Percentiles rank a stretch among this genome's conserved stretches.
Conservation (phyloP, 2,329 filamentous ascomycete species). For the Xenoacremonium recifei region DNA sequence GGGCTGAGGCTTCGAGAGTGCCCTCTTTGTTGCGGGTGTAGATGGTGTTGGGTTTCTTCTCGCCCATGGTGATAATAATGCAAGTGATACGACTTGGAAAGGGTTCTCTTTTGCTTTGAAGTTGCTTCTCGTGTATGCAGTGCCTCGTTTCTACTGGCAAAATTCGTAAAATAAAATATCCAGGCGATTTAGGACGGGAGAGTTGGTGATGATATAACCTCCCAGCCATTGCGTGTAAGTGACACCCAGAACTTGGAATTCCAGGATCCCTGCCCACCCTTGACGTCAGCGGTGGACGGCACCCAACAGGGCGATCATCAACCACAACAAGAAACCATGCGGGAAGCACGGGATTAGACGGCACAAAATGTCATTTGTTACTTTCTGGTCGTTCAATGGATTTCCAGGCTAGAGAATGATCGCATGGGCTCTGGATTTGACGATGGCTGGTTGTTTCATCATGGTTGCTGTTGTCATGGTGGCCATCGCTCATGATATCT, state of each 20-base stretch:
- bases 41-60: conserved; percentile 27
- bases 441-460: too few species aligned
- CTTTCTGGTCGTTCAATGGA: too few species aligned
- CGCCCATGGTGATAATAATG: conserved; percentile 4
- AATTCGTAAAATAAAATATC: not conserved
- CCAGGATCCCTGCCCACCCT: conserved; percentile 18
- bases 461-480: too few species aligned
- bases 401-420: too few species aligned
- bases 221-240: conserved; percentile 2
- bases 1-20: conserved; percentile 32
- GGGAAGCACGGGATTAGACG: too few species aligned
- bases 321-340: too few species aligned
- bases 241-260: conserved; percentile 21
- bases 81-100: not conserved
- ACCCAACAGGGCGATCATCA: too few species aligned
- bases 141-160: not conserved
- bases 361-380: too few species aligned
- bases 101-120: not conserved
- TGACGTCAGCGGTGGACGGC: conserved; percentile 27
- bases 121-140: not conserved
- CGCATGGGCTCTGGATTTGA: too few species aligned
- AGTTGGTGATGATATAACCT: not conserved
- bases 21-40: conserved; percentile 34
- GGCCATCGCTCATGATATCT: too few species aligned
- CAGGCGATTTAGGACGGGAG: not conserved